Evolutionary conservation across 306 rosid genomes (phyloP).

Genomic region (Medicago ruthenica): DNA sequence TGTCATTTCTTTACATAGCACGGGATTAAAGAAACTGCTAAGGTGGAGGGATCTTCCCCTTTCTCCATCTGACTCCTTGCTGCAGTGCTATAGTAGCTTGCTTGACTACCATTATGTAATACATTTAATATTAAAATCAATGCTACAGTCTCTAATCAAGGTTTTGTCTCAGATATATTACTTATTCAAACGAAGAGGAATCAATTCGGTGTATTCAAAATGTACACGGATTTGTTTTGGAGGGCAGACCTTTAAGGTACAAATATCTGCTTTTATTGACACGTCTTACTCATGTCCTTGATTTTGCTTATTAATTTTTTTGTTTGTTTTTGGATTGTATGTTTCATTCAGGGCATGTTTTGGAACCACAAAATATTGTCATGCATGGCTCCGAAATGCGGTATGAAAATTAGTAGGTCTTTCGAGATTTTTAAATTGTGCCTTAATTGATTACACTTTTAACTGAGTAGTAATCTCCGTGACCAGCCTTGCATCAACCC

Average conservation of each 20-base stretch:
- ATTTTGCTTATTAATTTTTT: slow-evolving; percentile 14
- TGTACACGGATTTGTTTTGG: slow-evolving; percentile 99
- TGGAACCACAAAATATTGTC: slow-evolving; percentile 99
- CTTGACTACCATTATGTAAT: slow-evolving; percentile 5
- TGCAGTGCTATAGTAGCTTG: not conserved
- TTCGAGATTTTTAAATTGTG: slow-evolving; percentile 12
- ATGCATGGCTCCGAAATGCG: slow-evolving; percentile 97
- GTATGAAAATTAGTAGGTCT: slow-evolving; percentile 56
- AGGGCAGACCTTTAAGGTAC: slow-evolving; percentile 87
- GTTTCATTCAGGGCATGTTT: slow-evolving; percentile 90
- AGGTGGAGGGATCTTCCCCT: not conserved
- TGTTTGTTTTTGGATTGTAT: slow-evolving; percentile 17
- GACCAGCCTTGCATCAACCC: slow-evolving; percentile 97
- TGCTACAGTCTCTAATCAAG: slow-evolving; percentile 13
- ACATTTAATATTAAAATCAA: not conserved
- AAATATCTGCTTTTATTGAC: slow-evolving; percentile 4
- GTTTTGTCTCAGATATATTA: slow-evolving; percentile 80
- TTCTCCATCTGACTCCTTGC: not conserved
- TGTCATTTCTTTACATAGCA: not conserved
- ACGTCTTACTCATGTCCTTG: not conserved
- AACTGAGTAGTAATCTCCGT: slow-evolving; percentile 35
- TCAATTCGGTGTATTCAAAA: slow-evolving; percentile 98
- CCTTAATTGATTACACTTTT: slow-evolving; percentile 29
- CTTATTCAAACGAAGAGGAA: slow-evolving; percentile 93
- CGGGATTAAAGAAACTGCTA: not conserved